Conservation (phyloP, 306 rosid species). For the Quillaja saponaria region DNA sequence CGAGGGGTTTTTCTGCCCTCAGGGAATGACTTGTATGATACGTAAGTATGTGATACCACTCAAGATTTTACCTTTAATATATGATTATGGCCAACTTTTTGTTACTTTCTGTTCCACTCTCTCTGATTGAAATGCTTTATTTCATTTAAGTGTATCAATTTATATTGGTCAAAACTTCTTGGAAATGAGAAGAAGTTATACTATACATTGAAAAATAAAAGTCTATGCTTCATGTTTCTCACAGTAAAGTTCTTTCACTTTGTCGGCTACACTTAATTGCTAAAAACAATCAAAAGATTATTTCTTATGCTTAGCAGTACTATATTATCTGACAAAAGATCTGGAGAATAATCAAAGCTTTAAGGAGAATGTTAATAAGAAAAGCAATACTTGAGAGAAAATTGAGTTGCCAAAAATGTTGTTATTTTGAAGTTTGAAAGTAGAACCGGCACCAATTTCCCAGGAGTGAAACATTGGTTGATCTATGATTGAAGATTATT, state of each 20-base stretch:
- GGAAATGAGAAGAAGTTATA: too few species aligned
- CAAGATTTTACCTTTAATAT: neutral
- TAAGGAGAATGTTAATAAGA: neutral
- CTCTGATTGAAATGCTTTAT: neutral
- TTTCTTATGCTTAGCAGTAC: constrained; percentile 1
- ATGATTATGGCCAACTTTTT: too few species aligned
- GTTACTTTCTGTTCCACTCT: neutral
- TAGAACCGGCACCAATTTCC: neutral
- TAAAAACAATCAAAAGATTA: too few species aligned
- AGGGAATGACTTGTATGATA: constrained; percentile 84
- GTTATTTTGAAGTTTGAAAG: too few species aligned
- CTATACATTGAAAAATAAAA: too few species aligned
- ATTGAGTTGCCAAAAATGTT: too few species aligned
- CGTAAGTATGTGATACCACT: constrained; percentile 56
- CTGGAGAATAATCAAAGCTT: neutral
- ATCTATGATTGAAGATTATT: too few species aligned
- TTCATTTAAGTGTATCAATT: neutral
- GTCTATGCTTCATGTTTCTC: too few species aligned
- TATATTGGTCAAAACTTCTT: too few species aligned
- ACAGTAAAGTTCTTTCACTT: too few species aligned
- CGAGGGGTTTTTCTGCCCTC: constrained; percentile 82
- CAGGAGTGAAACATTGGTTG: neutral
- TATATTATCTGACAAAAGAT: neutral
- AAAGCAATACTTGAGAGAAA: neutral
- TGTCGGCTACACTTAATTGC: too few species aligned